Conservation (phyloP, 1,284 basidiomycete species). For the Leccinum ponderosum region DNA sequence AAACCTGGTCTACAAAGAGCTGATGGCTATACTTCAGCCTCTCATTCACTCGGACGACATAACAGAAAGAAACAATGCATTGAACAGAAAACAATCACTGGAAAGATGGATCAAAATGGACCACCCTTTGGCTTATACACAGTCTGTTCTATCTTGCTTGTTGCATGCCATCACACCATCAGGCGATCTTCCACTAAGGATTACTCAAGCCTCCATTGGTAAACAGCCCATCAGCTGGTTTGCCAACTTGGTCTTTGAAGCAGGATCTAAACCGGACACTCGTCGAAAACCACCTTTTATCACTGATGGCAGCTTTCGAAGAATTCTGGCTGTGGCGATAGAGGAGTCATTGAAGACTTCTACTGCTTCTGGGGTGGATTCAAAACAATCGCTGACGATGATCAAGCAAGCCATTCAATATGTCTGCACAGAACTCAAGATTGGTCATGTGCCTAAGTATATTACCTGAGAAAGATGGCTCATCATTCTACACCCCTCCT, state of each 20-base stretch:
- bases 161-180: background rate
- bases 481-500: too few relatives aligned
- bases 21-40: background rate
- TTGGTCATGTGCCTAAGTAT: background rate
- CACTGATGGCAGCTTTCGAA: background rate
- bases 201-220: background rate
- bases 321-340: background rate
- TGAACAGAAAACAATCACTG: background rate
- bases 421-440: background rate
- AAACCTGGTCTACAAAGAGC: background rate
- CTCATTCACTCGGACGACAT: background rate
- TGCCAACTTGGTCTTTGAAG: background rate
- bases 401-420: background rate
- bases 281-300: background rate
- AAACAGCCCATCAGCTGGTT: background rate
- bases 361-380: background rate
- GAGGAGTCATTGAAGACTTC: background rate
- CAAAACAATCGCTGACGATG: too few relatives aligned
- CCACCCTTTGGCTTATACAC: background rate
- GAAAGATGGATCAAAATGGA: background rate
- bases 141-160: background rate
- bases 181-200: background rate
- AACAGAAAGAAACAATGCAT: background rate
- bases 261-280: background rate
- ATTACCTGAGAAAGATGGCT: too few relatives aligned